phyloP scores from a whole-genome alignment of 2,329 filamentous ascomycete genomes.

The Hymenoscyphus occultus region DNA sequence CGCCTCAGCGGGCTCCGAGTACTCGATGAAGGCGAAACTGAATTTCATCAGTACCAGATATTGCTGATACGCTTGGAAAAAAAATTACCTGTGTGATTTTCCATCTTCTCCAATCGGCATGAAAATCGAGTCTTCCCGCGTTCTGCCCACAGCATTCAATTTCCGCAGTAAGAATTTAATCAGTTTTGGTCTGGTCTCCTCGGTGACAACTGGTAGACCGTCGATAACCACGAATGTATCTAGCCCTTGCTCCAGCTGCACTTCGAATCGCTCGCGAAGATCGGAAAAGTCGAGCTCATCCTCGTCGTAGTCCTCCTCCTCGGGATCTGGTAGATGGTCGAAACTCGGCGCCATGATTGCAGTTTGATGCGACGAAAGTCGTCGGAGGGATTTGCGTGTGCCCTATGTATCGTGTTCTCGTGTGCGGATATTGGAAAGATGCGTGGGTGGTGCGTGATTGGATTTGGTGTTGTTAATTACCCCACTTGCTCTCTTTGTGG shows the following conservation, averaged over 20 bases:
- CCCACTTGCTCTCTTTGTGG: slow-evolving; percentile 20
- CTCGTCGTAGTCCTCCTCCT: slow-evolving; percentile 79
- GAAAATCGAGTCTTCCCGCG: slow-evolving; percentile 80
- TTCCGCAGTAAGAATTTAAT: slow-evolving; percentile 96
- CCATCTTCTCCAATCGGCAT: slow-evolving; percentile 92
- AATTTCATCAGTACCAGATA: slow-evolving; percentile 20
- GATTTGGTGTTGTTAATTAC: slow-evolving; percentile 22
- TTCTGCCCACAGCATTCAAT: slow-evolving; percentile 79
- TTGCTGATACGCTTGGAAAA: slow-evolving; percentile 8
- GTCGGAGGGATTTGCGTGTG: slow-evolving; percentile 11
- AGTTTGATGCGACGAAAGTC: slow-evolving; percentile 21
- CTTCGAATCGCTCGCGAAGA: slow-evolving; percentile 89
- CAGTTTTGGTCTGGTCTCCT: slow-evolving; percentile 89
- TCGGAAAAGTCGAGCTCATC: slow-evolving; percentile 96
- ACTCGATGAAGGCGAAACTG: slow-evolving; percentile 97
- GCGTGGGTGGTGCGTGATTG: slow-evolving; percentile 5
- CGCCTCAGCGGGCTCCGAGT: slow-evolving; percentile 85
- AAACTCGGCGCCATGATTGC: slow-evolving; percentile 87
- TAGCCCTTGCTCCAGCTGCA: slow-evolving; percentile 91
- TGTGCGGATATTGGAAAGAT: slow-evolving; percentile 7
- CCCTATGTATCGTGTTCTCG: slow-evolving; percentile 11
- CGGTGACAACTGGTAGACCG: slow-evolving; percentile 83
- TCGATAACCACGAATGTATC: slow-evolving; percentile 97
- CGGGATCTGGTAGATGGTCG: slow-evolving; percentile 86
- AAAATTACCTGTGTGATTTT: slow-evolving; percentile 75